Conservation (phyloP, 805 yeast genomes). For the Wilhelminamyces savonicus region DNA sequence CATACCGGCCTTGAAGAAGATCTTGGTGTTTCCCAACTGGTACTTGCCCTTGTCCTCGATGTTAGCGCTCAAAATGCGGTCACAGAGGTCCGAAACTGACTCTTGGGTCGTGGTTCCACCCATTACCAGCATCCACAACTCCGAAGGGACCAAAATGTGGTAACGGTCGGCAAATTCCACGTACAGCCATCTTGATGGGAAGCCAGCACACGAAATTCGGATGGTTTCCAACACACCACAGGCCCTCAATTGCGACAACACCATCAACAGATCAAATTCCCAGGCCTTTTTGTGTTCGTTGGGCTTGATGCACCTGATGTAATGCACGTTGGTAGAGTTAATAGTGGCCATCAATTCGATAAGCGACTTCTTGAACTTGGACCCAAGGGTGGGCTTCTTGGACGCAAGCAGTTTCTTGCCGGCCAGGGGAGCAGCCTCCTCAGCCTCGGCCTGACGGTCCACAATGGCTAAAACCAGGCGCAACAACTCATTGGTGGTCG, state of each 20-base stretch:
- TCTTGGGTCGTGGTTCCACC: slow-evolving; percentile 44
- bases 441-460: slow-evolving; percentile 51
- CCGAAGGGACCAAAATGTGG: slow-evolving; percentile 72
- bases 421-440: slow-evolving; percentile 29
- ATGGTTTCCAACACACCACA: slow-evolving; percentile 98
- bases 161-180: slow-evolving; percentile 89
- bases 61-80: slow-evolving; percentile 56
- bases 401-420: slow-evolving; percentile 38
- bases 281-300: slow-evolving; percentile 92
- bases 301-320: slow-evolving; percentile 95
- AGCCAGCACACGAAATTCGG: slow-evolving; percentile 94
- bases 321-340: slow-evolving; percentile 91
- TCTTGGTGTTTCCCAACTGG: slow-evolving; percentile 89
- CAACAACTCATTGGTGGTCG: slow-evolving; percentile 61
- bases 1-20: slow-evolving; percentile 95
- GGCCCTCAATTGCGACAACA: slow-evolving; percentile 88
- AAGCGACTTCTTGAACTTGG: slow-evolving; percentile 86
- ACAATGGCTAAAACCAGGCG: slow-evolving; percentile 57
- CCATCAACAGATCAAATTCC: slow-evolving; percentile 95
- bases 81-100: slow-evolving; percentile 59
- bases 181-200: slow-evolving; percentile 94
- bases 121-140: slow-evolving; percentile 58
- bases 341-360: slow-evolving; percentile 91
- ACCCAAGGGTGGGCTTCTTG: slow-evolving; percentile 89
- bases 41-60: slow-evolving; percentile 65